Evolutionary conservation across 257 asterid species (phyloP).

Genomic region (Petunia secreta): DNA sequence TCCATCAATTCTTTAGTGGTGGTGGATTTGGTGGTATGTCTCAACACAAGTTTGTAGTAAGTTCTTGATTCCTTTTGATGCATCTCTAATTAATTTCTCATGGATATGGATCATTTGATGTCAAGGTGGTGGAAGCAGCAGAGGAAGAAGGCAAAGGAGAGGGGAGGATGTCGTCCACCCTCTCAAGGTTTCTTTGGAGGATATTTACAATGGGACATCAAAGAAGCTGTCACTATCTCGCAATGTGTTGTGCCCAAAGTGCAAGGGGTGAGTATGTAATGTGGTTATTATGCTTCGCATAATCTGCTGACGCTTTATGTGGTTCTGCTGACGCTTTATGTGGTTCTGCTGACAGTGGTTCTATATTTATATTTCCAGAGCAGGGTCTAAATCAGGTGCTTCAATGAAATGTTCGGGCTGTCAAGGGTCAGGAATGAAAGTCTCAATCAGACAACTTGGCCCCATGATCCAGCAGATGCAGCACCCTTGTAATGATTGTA

Average conservation of each 20-base stretch:
- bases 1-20: slow-evolving; percentile 37
- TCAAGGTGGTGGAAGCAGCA: slow-evolving; percentile 37
- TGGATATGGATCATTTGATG: not conserved
- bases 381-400: slow-evolving; percentile 36
- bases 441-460: slow-evolving; percentile 35
- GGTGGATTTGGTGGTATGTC: slow-evolving; percentile 30
- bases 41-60: not conserved
- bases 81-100: not conserved
- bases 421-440: slow-evolving; percentile 39
- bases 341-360: not conserved
- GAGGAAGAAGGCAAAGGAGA: slow-evolving; percentile 37
- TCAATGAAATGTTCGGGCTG: slow-evolving; percentile 35
- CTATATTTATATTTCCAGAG: slow-evolving; percentile 23
- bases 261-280: slow-evolving; percentile 36
- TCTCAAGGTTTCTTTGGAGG: slow-evolving; percentile 39
- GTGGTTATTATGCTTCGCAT: not conserved
- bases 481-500: slow-evolving; percentile 34
- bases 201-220: slow-evolving; percentile 35
- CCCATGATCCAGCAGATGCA: slow-evolving; percentile 39
- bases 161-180: slow-evolving; percentile 41
- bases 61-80: not conserved
- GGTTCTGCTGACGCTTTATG: not conserved
- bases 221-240: slow-evolving; percentile 37
- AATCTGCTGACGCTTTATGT: not conserved
- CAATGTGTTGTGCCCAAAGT: slow-evolving; percentile 35